Base-by-base conservation (phyloP, 2,329 filamentous ascomycete genomes). In the Fusarium kyushuense region DNA sequence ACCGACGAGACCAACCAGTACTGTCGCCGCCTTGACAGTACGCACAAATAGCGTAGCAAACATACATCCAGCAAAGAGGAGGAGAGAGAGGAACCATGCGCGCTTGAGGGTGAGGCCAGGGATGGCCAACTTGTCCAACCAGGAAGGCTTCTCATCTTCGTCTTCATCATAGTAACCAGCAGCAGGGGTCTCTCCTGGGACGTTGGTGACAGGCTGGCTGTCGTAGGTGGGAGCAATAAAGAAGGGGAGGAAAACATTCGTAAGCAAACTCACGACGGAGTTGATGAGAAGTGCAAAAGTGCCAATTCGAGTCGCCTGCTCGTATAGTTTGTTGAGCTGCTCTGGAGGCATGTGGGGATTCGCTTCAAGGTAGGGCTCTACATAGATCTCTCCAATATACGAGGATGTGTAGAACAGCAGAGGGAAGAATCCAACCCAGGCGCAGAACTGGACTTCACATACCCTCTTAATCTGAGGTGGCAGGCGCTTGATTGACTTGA, bases 341-440 rank as follows among this genome's bases (percentile, higher is more conserved):
- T 86, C 84, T 1, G 90, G 86, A 1, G 89, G 87, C 84, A 97
- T 90, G 76, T 95, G 81, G 1, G 93, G 94, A 70, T 97, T 92
- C 52, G 87, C 82, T 69, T 89, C 84, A 52, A 97, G 89, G 71
- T 87, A 92, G 0, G 93, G 93, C 75, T 97, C 91, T 19, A 93
- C 92, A 73, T 97, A 97, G 58, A 98, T 92, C 76, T 97, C 93
- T 65, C 92, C 94, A 71, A 97, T 91, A 78, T 96, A 98, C 19
- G 93, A 96, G 2, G 94, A 97, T 7, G 93, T 93, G 82, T 98
- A 98, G 81, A 97, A 97, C 4, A 98, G 85, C 78, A 97, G 94
- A 1, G 94, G 94, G 74, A 97, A 98, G 88, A 95, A 97, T 53
- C 93, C 95, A 58, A 97, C 90, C 94, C 94, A 98, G 7, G 93